Evolutionary conservation across 495 filamentous ascomycete genomes (phyloP).

Genomic region (Corynascus novoguineensis): DNA sequence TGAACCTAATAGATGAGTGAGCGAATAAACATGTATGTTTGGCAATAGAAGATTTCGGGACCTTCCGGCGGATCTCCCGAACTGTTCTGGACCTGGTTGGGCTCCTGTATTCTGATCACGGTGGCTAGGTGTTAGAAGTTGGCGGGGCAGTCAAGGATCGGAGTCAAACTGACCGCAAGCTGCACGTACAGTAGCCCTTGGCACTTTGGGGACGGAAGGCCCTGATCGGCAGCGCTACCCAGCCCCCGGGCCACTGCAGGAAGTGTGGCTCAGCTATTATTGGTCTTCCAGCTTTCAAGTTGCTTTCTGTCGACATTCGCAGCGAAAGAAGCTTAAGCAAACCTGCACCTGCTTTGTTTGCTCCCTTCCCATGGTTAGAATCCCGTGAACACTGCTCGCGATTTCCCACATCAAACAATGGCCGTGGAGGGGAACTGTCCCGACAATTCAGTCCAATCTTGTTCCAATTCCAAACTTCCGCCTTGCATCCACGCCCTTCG

Average conservation of each 20-base stretch:
- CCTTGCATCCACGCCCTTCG: conserved; percentile 13
- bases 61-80: background rate
- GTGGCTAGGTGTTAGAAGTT: background rate
- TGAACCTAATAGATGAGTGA: background rate
- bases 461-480: no score
- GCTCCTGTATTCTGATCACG: background rate
- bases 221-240: conserved; percentile 4
- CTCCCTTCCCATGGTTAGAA: no score
- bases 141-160: background rate
- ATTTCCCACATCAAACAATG: no score
- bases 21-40: background rate
- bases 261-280: background rate
- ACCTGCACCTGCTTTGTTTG: no score
- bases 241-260: background rate
- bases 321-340: no score
- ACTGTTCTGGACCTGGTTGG: background rate
- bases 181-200: conserved; percentile 1
- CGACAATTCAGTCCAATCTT: no score
- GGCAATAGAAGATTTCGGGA: background rate
- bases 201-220: no score
- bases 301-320: background rate
- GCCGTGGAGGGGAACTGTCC: no score
- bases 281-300: background rate
- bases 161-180: background rate
- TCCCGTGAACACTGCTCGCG: no score